Evolutionary conservation across 352 stramenopile species (phyloP), one percentile per base, ranked within the genome.

Genomic region (Phytophthora sp.): DNA sequence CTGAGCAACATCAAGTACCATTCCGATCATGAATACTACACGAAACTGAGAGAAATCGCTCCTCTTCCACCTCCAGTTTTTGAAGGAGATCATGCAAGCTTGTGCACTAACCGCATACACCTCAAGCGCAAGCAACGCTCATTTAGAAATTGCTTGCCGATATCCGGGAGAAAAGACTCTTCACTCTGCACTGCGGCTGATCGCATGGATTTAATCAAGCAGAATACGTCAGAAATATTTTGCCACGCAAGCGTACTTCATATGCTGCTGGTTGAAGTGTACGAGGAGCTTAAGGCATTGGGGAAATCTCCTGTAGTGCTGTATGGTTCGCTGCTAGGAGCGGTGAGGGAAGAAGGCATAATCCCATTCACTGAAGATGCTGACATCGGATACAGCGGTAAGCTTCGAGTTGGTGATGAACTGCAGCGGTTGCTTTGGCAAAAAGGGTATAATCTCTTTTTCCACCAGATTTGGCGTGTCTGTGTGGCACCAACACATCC

Each of bases 341-440:
- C 74, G 26, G 49, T 87, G 7, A 69, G 75, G 21, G 69, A 83
- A 20, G 43, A 51, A 5, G 76, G 72, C 26, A 58, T 74, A 11
- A 84, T 87, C 34, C 62, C 75, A 3, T 87, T 73, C 50, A 84
- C 78, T 3, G 74, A 84, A 30, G 77, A 87, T 57, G 67, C 60
- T 20, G 77, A 87, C 30, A 52, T 87, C n/a, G 76, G 54, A 2
- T 82, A 77, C 61, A 64, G 35, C 12, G 49, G 69, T 9, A 37
- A 21, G 37, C 6, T 54, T 21, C 38, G 23, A 15, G 21, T 38
- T 17, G 49, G 34, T 21, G 27, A 62, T 43, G 23, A 67, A 18
- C 30, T 69, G 11, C 35, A 66, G 31, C 41, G 20, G 46, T 30
- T 43, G 11, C 39, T 70, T 72, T 69, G 54, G 58, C 32, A 38